These are phyloP conservation scores for Plantago major DNA, from an alignment of 257 asterid species.

Conservation along the genomic window DNA sequence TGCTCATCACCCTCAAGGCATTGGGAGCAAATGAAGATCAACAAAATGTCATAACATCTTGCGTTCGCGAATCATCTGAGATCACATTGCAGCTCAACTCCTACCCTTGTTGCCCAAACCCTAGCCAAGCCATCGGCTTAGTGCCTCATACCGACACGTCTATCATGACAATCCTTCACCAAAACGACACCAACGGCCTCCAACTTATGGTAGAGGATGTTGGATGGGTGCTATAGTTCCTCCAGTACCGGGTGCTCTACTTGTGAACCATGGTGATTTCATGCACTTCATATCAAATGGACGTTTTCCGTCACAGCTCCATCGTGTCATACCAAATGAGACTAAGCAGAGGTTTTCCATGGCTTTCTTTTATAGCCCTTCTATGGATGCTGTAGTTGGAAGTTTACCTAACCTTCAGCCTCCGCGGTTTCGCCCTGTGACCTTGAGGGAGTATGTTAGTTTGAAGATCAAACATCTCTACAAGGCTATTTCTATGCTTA, in stretches of 20 bases:
- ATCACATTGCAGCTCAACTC: slow-evolving; percentile 75
- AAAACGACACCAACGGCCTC: slow-evolving; percentile 56
- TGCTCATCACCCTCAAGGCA: slow-evolving; percentile 33
- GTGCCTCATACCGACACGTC: slow-evolving; percentile 81
- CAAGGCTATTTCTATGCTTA: slow-evolving; percentile 44
- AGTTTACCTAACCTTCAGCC: slow-evolving; percentile 31
- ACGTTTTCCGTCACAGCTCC: slow-evolving; percentile 33
- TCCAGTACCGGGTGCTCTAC: slow-evolving; percentile 47
- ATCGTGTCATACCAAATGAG: slow-evolving; percentile 61
- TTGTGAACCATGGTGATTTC: slow-evolving; percentile 67
- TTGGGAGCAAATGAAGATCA: slow-evolving; percentile 38
- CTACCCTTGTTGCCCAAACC: slow-evolving; percentile 79
- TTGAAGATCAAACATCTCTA: slow-evolving; percentile 57
- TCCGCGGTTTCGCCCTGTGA: slow-evolving; percentile 41
- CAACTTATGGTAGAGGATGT: slow-evolving; percentile 42
- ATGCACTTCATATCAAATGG: slow-evolving; percentile 68
- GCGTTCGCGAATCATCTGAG: slow-evolving; percentile 21
- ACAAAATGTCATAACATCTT: slow-evolving; percentile 12
- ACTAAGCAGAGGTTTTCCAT: slow-evolving; percentile 39
- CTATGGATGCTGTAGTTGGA: slow-evolving; percentile 32
- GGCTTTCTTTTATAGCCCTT: slow-evolving; percentile 62
- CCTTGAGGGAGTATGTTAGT: slow-evolving; percentile 51
- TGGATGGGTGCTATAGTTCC: slow-evolving; percentile 46
- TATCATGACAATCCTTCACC: slow-evolving; percentile 74
- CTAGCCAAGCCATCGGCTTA: slow-evolving; percentile 60